Conservation (phyloP, 495 filamentous ascomycete genomes). For the Penicillium mononematosum region DNA sequence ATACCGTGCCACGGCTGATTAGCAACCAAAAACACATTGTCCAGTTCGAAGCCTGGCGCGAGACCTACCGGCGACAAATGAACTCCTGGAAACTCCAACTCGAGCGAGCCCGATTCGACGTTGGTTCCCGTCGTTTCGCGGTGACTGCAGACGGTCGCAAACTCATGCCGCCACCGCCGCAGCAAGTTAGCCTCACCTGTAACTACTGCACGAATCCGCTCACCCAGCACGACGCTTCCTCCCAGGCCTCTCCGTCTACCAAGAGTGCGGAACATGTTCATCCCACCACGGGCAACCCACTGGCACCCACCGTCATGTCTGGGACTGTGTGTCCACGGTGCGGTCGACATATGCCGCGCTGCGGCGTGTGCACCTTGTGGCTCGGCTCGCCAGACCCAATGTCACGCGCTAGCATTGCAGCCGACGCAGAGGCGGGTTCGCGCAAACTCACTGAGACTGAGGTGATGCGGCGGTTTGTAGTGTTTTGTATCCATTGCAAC, state of each 20-base stretch:
- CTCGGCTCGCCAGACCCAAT: conserved; percentile 77
- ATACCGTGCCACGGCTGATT: conserved; percentile 78
- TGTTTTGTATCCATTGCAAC: conserved; percentile 84
- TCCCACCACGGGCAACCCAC: conserved; percentile 38
- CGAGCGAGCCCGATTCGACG: conserved; percentile 61
- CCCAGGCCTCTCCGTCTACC: conserved; percentile 34
- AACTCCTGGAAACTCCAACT: conserved; percentile 69
- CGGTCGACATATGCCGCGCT: conserved; percentile 83
- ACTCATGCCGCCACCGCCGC: conserved; percentile 61
- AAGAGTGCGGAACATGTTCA: conserved; percentile 36
- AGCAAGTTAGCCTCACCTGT: conserved; percentile 81
- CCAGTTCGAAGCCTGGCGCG: conserved; percentile 76
- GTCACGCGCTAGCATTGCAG: conserved; percentile 53
- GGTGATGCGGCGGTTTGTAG: conserved; percentile 55
- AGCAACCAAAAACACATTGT: conserved; percentile 53
- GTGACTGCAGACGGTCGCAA: conserved; percentile 59
- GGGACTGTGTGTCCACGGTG: conserved; percentile 77
- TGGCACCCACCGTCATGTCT: conserved; percentile 39
- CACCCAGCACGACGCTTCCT: conserved; percentile 44
- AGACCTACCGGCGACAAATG: conserved; percentile 76
- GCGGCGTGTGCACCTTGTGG: conserved; percentile 81
- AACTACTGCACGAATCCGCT: conserved; percentile 70
- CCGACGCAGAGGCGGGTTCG: conserved; percentile 42
- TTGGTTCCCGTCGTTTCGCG: conserved; percentile 60
- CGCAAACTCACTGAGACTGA: conserved; percentile 35